These are phyloP conservation scores for Phytophthora agathidicida DNA, from an alignment of 352 stramenopile species.

Conservation along the genomic window DNA sequence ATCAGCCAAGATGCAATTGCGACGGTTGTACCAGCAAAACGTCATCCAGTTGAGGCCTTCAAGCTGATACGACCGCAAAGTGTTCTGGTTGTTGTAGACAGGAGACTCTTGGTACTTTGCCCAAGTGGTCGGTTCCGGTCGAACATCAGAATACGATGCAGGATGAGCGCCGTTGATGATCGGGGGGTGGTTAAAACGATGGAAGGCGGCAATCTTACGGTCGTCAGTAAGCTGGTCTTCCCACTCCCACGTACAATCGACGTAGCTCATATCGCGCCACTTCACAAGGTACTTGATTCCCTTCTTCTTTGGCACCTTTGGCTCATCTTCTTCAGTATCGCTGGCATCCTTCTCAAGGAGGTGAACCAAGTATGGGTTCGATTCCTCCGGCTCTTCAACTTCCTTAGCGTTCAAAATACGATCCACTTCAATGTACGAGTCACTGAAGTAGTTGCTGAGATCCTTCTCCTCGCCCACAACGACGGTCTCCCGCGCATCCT, in stretches of 20 bases:
- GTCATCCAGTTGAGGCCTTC: constrained; percentile 99
- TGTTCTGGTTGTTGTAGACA: constrained; percentile 94
- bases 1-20: constrained; percentile 92
- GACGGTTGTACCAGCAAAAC: constrained; percentile 98
- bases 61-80: constrained; percentile 97
- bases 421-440: constrained; percentile 85
- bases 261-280: constrained; percentile 91
- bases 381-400: constrained; percentile 74
- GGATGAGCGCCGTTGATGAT: constrained; percentile 85
- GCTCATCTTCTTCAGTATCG: constrained; percentile 47
- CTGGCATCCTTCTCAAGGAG: constrained; percentile 45
- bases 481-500: constrained; percentile 77
- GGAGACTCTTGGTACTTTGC: constrained; percentile 91
- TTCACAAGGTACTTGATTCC: constrained; percentile 93
- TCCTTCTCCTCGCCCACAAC: constrained; percentile 79
- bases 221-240: constrained; percentile 90
- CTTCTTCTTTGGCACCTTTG: constrained; percentile 60
- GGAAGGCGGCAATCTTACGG: constrained; percentile 88
- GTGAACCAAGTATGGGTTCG: constrained; percentile 68
- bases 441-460: constrained; percentile 84
- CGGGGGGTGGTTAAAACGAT: constrained; percentile 87
- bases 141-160: constrained; percentile 82
- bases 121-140: constrained; percentile 79
- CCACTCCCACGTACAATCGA: constrained; percentile 91
- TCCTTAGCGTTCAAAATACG: constrained; percentile 81